Base-by-base conservation (phyloP, 2,329 filamentous ascomycete species). In the Colletotrichum tofieldiae region DNA sequence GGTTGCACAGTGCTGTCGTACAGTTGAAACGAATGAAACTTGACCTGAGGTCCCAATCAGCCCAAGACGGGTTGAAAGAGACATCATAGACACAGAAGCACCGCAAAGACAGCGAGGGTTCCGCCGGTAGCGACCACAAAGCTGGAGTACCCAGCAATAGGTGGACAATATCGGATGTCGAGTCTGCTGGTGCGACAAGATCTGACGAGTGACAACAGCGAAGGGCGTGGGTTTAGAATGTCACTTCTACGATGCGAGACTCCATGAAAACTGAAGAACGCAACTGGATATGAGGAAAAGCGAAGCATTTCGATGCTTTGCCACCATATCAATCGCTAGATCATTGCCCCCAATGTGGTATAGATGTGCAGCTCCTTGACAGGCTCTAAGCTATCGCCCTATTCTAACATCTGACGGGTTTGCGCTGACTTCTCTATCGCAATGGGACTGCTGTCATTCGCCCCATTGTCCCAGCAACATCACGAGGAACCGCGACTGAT, bases 121-220 rank as follows among this genome's bases (percentile, higher is more conserved):
- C 35, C 12, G 23, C 64, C 55, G 54, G 20, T 29, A n/a, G 55
- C 18, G 11, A 61, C 55, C 67, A 55, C 47, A 55, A n/a, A 16
- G 16, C 58, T 64, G 59, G 65, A 58, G 23, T 58, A 43, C 37
- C 2, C 5, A 20, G 12, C 52, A 64, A 41, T 32, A 12, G 52
- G 59, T 69, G 52, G 45, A 54, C 45, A 45, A 68, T 64, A 37
- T 47, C 37, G 43, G 45, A 5, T 37, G 59, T 59, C 45, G 65
- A 72, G 51, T 72, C 65, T 63, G 20, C 29, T 54, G 39, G 51
- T 59, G 26, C 58, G 23, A 59, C 65, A 12, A 63, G 45, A 72
- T 69, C 58, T 59, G n/a, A 39, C 20, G 45, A 23, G n/a, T 18
- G 37, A 14, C 51, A 49, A 29, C 12, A 9, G 32, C 9, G 14